Conservation (phyloP, 2,329 filamentous ascomycete genomes). For the Rachicladosporium sp. region DNA sequence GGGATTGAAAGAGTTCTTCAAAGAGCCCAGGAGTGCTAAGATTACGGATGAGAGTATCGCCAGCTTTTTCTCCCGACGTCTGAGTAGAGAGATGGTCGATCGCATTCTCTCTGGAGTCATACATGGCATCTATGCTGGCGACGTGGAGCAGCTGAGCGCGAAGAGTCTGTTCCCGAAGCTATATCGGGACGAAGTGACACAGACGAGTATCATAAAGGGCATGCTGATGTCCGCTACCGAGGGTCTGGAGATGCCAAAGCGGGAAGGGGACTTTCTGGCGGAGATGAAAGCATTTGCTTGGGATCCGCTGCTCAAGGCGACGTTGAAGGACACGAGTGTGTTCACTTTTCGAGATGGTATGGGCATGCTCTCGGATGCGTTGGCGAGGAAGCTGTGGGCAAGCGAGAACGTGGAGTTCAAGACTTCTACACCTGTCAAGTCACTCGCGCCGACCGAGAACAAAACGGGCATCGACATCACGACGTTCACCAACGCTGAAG, state of each 20-base stretch:
- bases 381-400: constrained; percentile 25
- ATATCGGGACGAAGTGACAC: constrained; percentile 36
- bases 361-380: constrained; percentile 25
- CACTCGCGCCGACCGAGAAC: constrained; percentile 26
- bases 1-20: constrained; percentile 24
- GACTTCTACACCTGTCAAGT: constrained; percentile 31
- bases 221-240: constrained; percentile 18
- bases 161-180: constrained; percentile 46
- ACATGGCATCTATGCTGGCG: constrained; percentile 88
- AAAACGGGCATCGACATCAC: constrained; percentile 22
- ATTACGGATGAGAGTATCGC: constrained; percentile 59
- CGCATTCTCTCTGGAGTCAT: constrained; percentile 63
- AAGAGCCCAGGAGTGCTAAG: constrained; percentile 18
- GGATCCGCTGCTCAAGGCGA: constrained; percentile 21
- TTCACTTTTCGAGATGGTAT: constrained; percentile 35
- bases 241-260: constrained; percentile 25
- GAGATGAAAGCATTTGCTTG: constrained; percentile 23
- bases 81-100: constrained; percentile 47
- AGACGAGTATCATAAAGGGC: constrained; percentile 27
- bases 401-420: constrained; percentile 29
- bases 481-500: constrained; percentile 11
- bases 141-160: constrained; percentile 68
- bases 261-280: constrained; percentile 19
- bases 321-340: constrained; percentile 25
- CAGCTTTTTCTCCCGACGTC: constrained; percentile 47